These are phyloP conservation scores for Trichophyton rubrum DNA, from an alignment of 2,329 filamentous ascomycete species.

Conservation along the genomic window DNA sequence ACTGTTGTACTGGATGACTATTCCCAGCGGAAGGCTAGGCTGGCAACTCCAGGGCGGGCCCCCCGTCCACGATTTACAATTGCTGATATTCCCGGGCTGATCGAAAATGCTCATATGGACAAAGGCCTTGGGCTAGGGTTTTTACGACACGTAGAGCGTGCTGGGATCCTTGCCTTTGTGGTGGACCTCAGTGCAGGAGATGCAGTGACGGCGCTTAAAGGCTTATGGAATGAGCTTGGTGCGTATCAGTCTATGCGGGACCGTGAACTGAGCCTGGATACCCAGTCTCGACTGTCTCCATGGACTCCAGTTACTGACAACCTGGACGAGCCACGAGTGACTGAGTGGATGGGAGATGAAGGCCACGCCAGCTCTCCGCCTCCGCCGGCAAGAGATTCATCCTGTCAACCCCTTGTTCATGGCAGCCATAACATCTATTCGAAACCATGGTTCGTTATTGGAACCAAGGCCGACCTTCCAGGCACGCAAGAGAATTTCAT, in stretches of 20 bases:
- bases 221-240: conserved; percentile 80
- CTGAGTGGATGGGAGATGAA: conserved; percentile 10
- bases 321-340: conserved; percentile 8
- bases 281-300: conserved; percentile 48
- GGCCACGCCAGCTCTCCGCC: not conserved
- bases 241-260: conserved; percentile 75
- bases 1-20: conserved; percentile 87
- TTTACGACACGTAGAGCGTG: conserved; percentile 84
- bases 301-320: conserved; percentile 29
- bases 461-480: conserved; percentile 78
- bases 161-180: conserved; percentile 85
- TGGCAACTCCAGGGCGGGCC: conserved; percentile 37
- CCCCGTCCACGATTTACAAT: conserved; percentile 73
- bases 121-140: conserved; percentile 84
- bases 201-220: conserved; percentile 63
- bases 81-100: conserved; percentile 88
- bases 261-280: conserved; percentile 53
- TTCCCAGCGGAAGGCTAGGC: conserved; percentile 55
- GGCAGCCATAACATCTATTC: conserved; percentile 62
- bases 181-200: conserved; percentile 71
- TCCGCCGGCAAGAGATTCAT: conserved; percentile 1
- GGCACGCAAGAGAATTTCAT: conserved; percentile 67
- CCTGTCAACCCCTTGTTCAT: conserved; percentile 24
- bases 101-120: conserved; percentile 85
- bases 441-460: conserved; percentile 95